Evolutionary conservation across 371 early-diverging fungal genomes (phyloP).

Genomic region (Saksenaea vasiformis): DNA sequence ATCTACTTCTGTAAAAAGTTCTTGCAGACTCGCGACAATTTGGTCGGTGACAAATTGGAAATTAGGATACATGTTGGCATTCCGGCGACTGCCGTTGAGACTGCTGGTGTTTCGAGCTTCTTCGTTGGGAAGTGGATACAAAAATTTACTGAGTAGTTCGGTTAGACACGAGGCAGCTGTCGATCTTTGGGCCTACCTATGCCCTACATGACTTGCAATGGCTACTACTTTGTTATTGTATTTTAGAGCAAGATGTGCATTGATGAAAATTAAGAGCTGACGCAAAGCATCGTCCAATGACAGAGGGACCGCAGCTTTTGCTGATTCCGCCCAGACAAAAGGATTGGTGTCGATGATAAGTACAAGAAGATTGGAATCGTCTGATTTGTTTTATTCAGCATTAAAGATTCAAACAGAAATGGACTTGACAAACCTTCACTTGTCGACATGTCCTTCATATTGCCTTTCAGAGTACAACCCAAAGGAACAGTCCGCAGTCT

Average conservation of each 20-base stretch:
- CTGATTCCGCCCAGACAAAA: slow-evolving; percentile 66
- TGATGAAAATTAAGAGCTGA: slow-evolving; percentile 81
- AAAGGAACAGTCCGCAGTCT: not conserved
- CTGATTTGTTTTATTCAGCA: slow-evolving; percentile 24
- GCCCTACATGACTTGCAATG: slow-evolving; percentile 69
- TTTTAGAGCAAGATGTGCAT: slow-evolving; percentile 86
- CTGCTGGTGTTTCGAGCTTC: slow-evolving; percentile 16
- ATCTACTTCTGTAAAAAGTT: slow-evolving; percentile 43
- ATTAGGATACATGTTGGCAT: slow-evolving; percentile 65
- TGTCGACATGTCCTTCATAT: slow-evolving; percentile 36
- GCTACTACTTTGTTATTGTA: slow-evolving; percentile 82
- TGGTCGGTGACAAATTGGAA: slow-evolving; percentile 65
- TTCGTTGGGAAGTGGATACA: slow-evolving; percentile 54
- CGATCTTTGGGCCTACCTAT: slow-evolving; percentile 28
- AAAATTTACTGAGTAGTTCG: slow-evolving; percentile 45
- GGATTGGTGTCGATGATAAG: slow-evolving; percentile 81
- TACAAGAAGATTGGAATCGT: slow-evolving; percentile 75
- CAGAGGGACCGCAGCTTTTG: slow-evolving; percentile 53
- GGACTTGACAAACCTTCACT: slow-evolving; percentile 27
- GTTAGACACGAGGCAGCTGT: not conserved
- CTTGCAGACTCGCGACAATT: slow-evolving; percentile 49
- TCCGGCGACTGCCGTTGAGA: slow-evolving; percentile 27
- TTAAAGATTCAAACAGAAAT: not conserved
- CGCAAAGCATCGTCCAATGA: slow-evolving; percentile 69
- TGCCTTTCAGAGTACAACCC: slow-evolving; percentile 11